Base-by-base conservation (phyloP, 306 rosid genomes). In the Aeschynomene evenia region DNA sequence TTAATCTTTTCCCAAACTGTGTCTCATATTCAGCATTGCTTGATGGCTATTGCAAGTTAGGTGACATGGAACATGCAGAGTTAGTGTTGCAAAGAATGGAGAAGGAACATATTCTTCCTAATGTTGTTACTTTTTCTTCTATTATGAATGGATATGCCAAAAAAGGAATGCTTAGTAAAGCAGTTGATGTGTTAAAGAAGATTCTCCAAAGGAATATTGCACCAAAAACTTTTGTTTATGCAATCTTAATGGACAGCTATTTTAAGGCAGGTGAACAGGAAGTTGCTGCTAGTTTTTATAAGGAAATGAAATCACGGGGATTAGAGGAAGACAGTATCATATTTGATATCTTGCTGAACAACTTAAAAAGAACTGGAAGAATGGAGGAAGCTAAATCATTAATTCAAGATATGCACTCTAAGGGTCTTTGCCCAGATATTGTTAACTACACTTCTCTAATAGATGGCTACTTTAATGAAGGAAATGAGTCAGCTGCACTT, bases 361-460 rank as follows among this genome's bases (percentile, higher is more conserved):
- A 87, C 71, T 66, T 87, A 87, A 94, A 85, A 87, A 80, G 82
- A 83, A 63, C 57, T 56, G 79, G 86, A 74, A 85, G 81, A 74
- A 94, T 87, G 88, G 81, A 79, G 53, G 89, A 85, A 80, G 87
- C 96, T 62, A 73, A 72, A 75, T 84, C 72, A 69, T 71, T 91
- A 31, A 62, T 91, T 54, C 18, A 75, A 80, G 85, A 87, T 67
- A 78, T 84, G 88, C 39, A 16, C 77, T 88, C 99, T 20, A 76
- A 67, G 69, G 90, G 86, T 74, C 69, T 88, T 79, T 55, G 59
- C 59, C 99, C 76, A 26, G 99, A 94, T 76, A 39, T 75, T 46
- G 87, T 87, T 66, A 94, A 85, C 81, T 91, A 90, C 75, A 74
- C 99, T 1, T 85, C 91, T 59, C 76, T 88, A 70, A 84, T 91